Percentiles rank a stretch among this genome's conserved stretches.
phyloP scores from a whole-genome alignment of 1,139 yeast genomes.

The Sugiyamaella xylanicola region DNA sequence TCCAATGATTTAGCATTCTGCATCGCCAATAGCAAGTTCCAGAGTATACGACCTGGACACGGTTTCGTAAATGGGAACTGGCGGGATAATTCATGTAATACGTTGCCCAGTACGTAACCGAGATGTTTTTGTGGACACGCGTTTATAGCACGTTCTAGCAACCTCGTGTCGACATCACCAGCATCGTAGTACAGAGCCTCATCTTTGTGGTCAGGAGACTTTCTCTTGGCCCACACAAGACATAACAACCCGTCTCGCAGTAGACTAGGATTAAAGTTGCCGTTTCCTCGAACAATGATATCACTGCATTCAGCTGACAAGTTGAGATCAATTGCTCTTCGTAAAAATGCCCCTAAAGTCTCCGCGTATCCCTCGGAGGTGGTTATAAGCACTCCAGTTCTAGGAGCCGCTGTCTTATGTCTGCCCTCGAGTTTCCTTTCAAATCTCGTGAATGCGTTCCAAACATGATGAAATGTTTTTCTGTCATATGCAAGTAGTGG shows the following conservation, averaged over 20 bases:
- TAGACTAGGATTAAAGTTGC: conserved; percentile 18
- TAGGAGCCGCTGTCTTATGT: conserved; percentile 1
- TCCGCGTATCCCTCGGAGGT: background rate
- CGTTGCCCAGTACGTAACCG: conserved; percentile 12
- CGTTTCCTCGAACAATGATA: conserved; percentile 23
- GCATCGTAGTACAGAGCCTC: conserved; percentile 17
- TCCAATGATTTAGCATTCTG: conserved; percentile 10
- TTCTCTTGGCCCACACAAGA: conserved; percentile 24
- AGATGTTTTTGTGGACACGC: conserved; percentile 18
- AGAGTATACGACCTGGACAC: conserved; percentile 23
- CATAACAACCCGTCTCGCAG: conserved; percentile 21
- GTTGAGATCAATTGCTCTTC: conserved; percentile 22
- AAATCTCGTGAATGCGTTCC: conserved; percentile 18
- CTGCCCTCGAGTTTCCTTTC: conserved; percentile 9
- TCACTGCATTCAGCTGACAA: conserved; percentile 23
- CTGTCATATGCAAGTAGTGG: conserved; percentile 17
- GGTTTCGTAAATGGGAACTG: conserved; percentile 11
- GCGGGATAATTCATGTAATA: conserved; percentile 12
- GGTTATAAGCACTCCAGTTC: background rate
- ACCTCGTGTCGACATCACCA: conserved; percentile 18
- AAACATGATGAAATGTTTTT: conserved; percentile 17
- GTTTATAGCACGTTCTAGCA: conserved; percentile 21
- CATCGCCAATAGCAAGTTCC: conserved; percentile 24
- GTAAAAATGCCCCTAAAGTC: conserved; percentile 22
- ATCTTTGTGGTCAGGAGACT: conserved; percentile 14